Percentiles rank a stretch among this genome's conserved stretches.
Evolutionary conservation across 2,329 filamentous ascomycete genomes (phyloP).

Genomic region (Aspergillus sp.): DNA sequence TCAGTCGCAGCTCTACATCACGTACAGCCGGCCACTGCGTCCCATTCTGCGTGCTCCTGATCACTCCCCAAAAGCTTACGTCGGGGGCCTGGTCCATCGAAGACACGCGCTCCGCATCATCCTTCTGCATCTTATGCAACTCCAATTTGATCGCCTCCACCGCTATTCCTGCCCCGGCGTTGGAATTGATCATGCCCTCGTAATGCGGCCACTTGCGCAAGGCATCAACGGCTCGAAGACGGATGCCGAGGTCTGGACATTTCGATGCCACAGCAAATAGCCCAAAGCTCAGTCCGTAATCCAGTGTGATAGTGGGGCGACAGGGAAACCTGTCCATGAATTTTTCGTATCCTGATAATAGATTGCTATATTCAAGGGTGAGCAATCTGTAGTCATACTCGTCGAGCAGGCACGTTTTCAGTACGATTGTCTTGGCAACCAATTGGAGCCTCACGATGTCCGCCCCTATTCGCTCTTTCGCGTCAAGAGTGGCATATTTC

Average conservation of each 20-base stretch:
- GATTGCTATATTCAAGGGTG: conserved; percentile 9
- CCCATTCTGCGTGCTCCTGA: no score
- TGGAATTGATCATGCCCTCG: conserved; percentile 22
- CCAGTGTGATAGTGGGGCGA: conserved; percentile 14
- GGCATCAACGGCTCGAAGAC: conserved; percentile 15
- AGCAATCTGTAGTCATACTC: conserved; percentile 1
- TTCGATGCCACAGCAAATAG: conserved; percentile 15
- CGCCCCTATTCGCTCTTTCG: conserved; percentile 6
- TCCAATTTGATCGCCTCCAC: conserved; percentile 12
- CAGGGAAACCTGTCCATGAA: conserved; percentile 11
- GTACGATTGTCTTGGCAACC: conserved; percentile 7
- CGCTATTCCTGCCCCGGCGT: conserved; percentile 10
- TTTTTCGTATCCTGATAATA: conserved; percentile 4
- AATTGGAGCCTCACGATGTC: conserved; percentile 14
- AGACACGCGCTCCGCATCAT: no score
- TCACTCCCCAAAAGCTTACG: no score
- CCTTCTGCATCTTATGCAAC: background rate
- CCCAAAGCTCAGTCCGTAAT: conserved; percentile 12
- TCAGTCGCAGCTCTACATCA: no score
- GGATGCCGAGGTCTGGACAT: conserved; percentile 17
- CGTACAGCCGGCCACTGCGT: no score
- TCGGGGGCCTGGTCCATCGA: no score
- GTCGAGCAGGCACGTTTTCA: conserved; percentile 16
- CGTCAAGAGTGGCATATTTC: background rate
- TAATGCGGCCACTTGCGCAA: conserved; percentile 19